These are phyloP conservation scores for Pythium apleroticum DNA, from an alignment of 352 stramenopile genomes.

Conservation along the genomic window DNA sequence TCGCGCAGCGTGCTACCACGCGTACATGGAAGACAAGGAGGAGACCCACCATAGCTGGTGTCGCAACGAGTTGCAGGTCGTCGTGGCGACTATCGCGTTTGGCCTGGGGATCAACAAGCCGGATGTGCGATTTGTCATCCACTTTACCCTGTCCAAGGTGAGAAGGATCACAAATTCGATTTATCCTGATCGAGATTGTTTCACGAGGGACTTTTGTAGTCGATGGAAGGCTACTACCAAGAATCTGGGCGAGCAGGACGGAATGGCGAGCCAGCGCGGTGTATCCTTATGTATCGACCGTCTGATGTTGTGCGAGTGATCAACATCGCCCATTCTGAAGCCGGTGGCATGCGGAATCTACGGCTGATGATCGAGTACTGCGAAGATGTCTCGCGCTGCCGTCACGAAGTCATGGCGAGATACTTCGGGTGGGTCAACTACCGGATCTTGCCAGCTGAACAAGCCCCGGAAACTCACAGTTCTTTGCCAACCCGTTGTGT, in stretches of 20 bases:
- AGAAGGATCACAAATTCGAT: too few relatives aligned
- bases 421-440: slow-evolving; percentile 68
- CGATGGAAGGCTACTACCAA: slow-evolving; percentile 97
- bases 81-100: slow-evolving; percentile 94
- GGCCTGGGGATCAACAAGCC: slow-evolving; percentile 94
- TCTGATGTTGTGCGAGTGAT: slow-evolving; percentile 77
- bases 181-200: too few relatives aligned
- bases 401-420: slow-evolving; percentile 32
- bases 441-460: too few relatives aligned
- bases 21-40: slow-evolving; percentile 67
- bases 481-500: too few relatives aligned
- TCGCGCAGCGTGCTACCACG: slow-evolving; percentile 89
- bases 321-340: slow-evolving; percentile 61
- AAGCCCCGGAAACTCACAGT: too few relatives aligned
- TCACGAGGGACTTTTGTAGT: slow-evolving; percentile 31
- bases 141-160: slow-evolving; percentile 86
- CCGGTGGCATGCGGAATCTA: slow-evolving; percentile 65
- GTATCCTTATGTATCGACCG: slow-evolving; percentile 83
- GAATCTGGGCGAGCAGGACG: slow-evolving; percentile 95
- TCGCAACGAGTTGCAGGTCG: slow-evolving; percentile 70
- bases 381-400: slow-evolving; percentile 24
- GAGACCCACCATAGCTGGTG: slow-evolving; percentile 64
- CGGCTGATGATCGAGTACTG: slow-evolving; percentile 63
- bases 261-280: slow-evolving; percentile 89
- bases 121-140: slow-evolving; percentile 90